Evolutionary conservation across 2,329 filamentous ascomycete species (phyloP).

Genomic region (Monosporascus sp.): DNA sequence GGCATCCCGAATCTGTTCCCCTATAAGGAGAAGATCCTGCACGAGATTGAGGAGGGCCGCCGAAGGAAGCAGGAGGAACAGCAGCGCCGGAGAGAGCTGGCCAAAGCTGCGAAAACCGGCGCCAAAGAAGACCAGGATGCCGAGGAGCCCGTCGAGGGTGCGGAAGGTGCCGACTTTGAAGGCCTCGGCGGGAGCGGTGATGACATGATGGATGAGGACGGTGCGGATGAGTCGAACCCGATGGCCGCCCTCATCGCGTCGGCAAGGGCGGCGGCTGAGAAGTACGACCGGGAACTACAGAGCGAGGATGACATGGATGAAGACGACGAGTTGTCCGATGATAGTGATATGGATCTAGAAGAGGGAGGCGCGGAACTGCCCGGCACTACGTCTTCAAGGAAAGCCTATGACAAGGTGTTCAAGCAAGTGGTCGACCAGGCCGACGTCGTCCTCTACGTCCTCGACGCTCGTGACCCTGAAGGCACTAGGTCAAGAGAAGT

Average conservation of each 20-base stretch:
- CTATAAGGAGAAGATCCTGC: slow-evolving; percentile 91
- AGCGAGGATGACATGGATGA: slow-evolving; percentile 58
- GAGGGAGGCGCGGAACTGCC: slow-evolving; percentile 45
- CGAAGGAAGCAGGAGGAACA: slow-evolving; percentile 76
- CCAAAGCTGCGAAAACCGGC: slow-evolving; percentile 60
- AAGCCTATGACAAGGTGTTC: slow-evolving; percentile 92
- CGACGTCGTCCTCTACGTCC: slow-evolving; percentile 87
- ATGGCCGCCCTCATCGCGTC: slow-evolving; percentile 90
- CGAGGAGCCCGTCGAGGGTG: slow-evolving; percentile 40
- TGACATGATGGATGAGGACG: slow-evolving; percentile 50
- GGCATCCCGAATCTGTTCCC: slow-evolving; percentile 97
- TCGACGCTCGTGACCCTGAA: slow-evolving; percentile 87
- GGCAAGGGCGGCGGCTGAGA: slow-evolving; percentile 69
- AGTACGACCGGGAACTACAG: slow-evolving; percentile 64
- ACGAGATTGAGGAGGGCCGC: slow-evolving; percentile 89
- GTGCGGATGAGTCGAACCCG: slow-evolving; percentile 69
- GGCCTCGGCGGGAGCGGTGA: slow-evolving; percentile 47
- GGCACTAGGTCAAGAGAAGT: slow-evolving; percentile 87
- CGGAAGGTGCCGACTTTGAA: slow-evolving; percentile 44
- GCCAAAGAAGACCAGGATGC: slow-evolving; percentile 40
- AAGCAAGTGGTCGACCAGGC: slow-evolving; percentile 86
- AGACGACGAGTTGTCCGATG: slow-evolving; percentile 37
- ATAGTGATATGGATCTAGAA: slow-evolving; percentile 31
- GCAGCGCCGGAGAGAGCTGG: slow-evolving; percentile 64
- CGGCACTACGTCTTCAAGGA: slow-evolving; percentile 62